Base-by-base conservation (phyloP, 2,329 filamentous ascomycete genomes). In the Huntiella omanensis region DNA sequence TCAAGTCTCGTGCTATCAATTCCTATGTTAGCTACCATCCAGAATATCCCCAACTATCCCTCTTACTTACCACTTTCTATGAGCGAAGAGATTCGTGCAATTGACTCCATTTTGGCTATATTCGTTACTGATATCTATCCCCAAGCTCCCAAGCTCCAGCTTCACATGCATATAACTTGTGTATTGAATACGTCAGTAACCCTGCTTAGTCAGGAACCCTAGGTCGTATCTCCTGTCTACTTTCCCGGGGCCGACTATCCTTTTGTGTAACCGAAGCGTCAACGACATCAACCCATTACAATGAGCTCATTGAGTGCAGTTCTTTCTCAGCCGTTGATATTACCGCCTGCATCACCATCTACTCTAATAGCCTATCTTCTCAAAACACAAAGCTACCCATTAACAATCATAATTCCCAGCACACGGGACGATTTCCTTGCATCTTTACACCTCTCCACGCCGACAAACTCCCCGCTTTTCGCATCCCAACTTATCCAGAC, bases 81-180 rank as follows among this genome's bases (percentile, higher is more conserved):
- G 65, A 96, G 75, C 60, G 77, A 84, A 55, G 87, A 93, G 63
- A 98, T 92, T 58, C 83, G 76, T 53, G 88, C 86, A 59, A 96
- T 86, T 16, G 88, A 93, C 73, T 98, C 91, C 91, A 98, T 98
- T 48, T 50, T 37, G 34, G 12, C 33, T 16, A 13, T 28, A 28
- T 36, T 28, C 22, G 22, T 28, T 28, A 28, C 6, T 28, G 22
- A 28, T 28, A 28, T 28, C 22, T 28, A 28, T 28, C 22, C 22
- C 22, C 6, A 28, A 28, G 22, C 22, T 28, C 22, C 22, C 3
- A 28, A 28, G 22, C 22, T 28, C 8, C 3, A 28, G 22, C 22
- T 28, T 28, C 22, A 28, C 22, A 28, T 28, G 22, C 22, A 28
- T 28, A 28, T 28, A 28, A 28, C 22, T 28, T 28, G 22, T 28